phyloP scores from a whole-genome alignment of 2,329 filamentous ascomycete species.

The Sporothrix phasma region DNA sequence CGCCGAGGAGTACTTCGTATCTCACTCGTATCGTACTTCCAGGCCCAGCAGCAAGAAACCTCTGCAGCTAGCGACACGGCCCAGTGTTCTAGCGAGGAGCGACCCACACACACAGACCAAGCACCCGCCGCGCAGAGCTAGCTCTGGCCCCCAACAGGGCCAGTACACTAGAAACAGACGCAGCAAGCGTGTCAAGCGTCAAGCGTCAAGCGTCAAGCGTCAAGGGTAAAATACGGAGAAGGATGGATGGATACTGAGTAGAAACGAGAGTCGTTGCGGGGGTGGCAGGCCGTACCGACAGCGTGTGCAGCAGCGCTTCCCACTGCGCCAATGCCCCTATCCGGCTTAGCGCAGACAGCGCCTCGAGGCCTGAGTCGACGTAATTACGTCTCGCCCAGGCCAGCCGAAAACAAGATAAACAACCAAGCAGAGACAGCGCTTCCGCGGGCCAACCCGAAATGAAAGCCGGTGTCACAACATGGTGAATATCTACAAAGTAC shows the following conservation, averaged over 20 bases:
- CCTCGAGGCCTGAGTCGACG: too few species aligned
- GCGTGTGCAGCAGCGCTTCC: neutral
- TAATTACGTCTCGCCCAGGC: neutral
- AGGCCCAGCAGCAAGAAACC: neutral
- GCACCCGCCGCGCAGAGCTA: neutral
- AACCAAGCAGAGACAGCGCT: neutral
- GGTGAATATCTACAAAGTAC: neutral
- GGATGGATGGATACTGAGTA: neutral
- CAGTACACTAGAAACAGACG: neutral
- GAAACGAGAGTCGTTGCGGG: neutral
- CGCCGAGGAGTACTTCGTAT: too few species aligned
- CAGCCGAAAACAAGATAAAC: neutral
- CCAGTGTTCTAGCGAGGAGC: neutral
- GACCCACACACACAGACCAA: neutral
- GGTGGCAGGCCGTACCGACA: neutral
- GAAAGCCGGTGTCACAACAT: too few species aligned
- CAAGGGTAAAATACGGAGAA: neutral
- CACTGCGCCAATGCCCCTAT: neutral
- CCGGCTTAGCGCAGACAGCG: slow-evolving; percentile 4
- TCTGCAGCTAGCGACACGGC: neutral
- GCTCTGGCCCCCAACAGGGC: slow-evolving; percentile 1
- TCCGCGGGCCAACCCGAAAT: neutral
- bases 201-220: neutral
- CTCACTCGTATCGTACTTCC: too few species aligned
- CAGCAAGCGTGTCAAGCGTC: neutral